A percentile compares a stretch with the other conserved stretches of the same genome.
Conservation (phyloP, 139 green algal species). For the Pleodorina starrii region DNA sequence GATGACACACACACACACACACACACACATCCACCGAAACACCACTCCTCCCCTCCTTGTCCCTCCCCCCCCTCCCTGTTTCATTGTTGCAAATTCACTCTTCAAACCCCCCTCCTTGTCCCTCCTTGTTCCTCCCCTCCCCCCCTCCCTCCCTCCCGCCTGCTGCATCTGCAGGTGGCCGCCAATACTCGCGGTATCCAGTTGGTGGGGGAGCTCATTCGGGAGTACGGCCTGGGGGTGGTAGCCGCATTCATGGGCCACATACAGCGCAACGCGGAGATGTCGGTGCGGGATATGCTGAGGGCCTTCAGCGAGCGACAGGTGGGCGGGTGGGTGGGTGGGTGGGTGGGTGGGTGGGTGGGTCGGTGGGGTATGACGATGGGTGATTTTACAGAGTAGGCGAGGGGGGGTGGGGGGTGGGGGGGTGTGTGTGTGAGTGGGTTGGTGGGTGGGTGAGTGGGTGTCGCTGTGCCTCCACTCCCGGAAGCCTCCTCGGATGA, state of each 20-base stretch:
- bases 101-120: no score
- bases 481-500: no score
- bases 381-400: no score
- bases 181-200: conserved; percentile 95
- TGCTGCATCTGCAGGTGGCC: conserved; percentile 80
- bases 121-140: background rate
- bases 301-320: conserved; percentile 75
- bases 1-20: no score
- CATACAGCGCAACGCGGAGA: conserved; percentile 94
- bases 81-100: no score
- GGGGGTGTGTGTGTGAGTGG: background rate
- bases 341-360: background rate
- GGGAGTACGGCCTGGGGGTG: conserved; percentile 82
- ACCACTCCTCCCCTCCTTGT: no score
- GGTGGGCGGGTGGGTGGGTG: conserved; percentile 36
- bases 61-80: no score
- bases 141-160: background rate
- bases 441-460: background rate
- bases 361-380: no score
- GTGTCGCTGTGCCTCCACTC: no score
- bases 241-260: conserved; percentile 95
- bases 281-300: conserved; percentile 89
- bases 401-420: background rate
- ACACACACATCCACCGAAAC: no score
- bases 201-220: conserved; percentile 91